Conservation (phyloP, 768 basidiomycete genomes). For the Neoboletus brunneissimus region DNA sequence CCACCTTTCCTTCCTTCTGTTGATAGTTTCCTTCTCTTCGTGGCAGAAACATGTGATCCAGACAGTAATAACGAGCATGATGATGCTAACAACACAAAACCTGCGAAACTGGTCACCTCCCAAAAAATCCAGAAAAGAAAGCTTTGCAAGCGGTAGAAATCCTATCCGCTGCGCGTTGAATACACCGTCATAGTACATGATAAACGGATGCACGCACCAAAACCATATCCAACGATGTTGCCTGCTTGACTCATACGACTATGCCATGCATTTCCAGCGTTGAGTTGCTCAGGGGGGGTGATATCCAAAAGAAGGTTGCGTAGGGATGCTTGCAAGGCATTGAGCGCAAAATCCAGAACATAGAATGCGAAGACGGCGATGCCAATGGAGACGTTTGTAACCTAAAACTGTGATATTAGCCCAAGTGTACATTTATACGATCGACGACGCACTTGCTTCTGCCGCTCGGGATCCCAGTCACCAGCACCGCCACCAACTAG, state of each 20-base stretch:
- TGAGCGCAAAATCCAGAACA: constrained; percentile 93
- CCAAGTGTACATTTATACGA: background rate
- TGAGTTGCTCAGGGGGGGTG: constrained; percentile 84
- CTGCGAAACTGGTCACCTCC: constrained; percentile 96
- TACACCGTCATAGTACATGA: background rate
- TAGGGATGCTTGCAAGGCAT: constrained; percentile 90
- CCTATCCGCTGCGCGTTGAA: constrained; percentile 42
- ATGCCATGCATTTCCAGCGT: constrained; percentile 97
- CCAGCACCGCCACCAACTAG: constrained; percentile 70
- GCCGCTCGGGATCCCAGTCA: constrained; percentile 82
- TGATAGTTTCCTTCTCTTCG: constrained; percentile 69
- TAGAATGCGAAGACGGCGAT: constrained; percentile 92
- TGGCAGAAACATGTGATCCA: constrained; percentile 86
- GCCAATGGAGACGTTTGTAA: constrained; percentile 67
- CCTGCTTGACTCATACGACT: constrained; percentile 96
- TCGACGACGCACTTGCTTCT: constrained; percentile 47
- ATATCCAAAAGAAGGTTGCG: constrained; percentile 92
- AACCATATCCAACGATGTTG: constrained; percentile 91
- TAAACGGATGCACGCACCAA: constrained; percentile 50
- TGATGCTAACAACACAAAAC: constrained; percentile 83
- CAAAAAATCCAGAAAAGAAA: constrained; percentile 74
- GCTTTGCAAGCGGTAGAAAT: constrained; percentile 79
- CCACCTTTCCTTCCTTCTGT: constrained; percentile 43
- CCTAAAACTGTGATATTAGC: constrained; percentile 38
- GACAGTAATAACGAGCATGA: constrained; percentile 77